These are phyloP conservation scores for Kickxella alabastrina DNA, from an alignment of 192 early-diverging fungal species.

Conservation along the genomic window DNA sequence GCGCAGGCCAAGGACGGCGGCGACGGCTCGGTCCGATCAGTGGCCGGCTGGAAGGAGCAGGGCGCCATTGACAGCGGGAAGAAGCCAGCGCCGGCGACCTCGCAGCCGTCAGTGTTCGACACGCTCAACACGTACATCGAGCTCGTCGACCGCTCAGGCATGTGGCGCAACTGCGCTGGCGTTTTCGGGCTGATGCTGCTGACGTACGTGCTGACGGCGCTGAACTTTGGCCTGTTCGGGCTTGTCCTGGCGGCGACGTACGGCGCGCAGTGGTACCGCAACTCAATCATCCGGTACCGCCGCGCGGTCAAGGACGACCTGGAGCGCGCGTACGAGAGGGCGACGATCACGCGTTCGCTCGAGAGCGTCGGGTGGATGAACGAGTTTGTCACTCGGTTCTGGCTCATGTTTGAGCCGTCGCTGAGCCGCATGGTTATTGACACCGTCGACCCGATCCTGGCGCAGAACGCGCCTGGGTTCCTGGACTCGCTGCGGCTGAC, in stretches of 20 bases:
- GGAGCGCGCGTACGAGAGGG: slow-evolving; percentile 57
- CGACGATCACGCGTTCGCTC: slow-evolving; percentile 48
- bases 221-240: slow-evolving; percentile 50
- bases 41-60: slow-evolving; percentile 49
- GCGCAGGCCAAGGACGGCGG: slow-evolving; percentile 1
- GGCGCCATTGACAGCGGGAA: slow-evolving; percentile 50
- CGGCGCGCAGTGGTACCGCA: slow-evolving; percentile 69
- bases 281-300: slow-evolving; percentile 65
- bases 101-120: slow-evolving; percentile 39
- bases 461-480: slow-evolving; percentile 72
- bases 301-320: slow-evolving; percentile 68
- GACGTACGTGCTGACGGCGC: slow-evolving; percentile 46
- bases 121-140: slow-evolving; percentile 41
- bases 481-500: slow-evolving; percentile 72
- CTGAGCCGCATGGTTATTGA: slow-evolving; percentile 72
- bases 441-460: slow-evolving; percentile 69
- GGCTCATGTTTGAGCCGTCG: slow-evolving; percentile 86
- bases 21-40: slow-evolving; percentile 12
- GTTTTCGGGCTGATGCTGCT: slow-evolving; percentile 50
- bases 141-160: slow-evolving; percentile 45
- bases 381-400: slow-evolving; percentile 78
- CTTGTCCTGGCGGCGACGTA: slow-evolving; percentile 30
- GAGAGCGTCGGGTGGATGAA: slow-evolving; percentile 90
- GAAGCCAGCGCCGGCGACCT: slow-evolving; percentile 24
- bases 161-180: slow-evolving; percentile 55